Base-by-base conservation (phyloP, 495 filamentous ascomycete species). In the Hypoxylon subgilvum region DNA sequence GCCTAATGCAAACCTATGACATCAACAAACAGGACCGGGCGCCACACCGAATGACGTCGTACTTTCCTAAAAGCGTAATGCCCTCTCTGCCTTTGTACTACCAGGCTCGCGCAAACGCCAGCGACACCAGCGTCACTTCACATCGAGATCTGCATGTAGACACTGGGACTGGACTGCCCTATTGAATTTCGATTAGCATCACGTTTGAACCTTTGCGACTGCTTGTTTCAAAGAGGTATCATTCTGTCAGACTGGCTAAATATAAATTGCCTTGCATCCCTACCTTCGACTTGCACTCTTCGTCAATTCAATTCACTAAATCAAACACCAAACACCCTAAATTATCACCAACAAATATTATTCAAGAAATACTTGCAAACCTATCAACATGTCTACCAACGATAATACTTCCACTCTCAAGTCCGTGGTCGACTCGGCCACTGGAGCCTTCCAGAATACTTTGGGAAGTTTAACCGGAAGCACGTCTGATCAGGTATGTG, bases 351-450 rank as follows among this genome's bases (percentile, higher is more conserved):
- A 5, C 34, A 17, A 38, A 4, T 38, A 17, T 8, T 38, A 17
- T 38, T n/a, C 4, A 10, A 34, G n/a, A 34, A 12, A 4, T 38
- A 16, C 13, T 38, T 17, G 13, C 14, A 38, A 45, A 25, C 6
- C 1, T 45, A 14, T 43, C 63, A 75, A 52, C 39, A 90, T 90
- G 87, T 84, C 87, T 65, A 39, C 39, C 71, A 78, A 82, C 76
- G 79, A 82, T 63, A 82, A 86, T 71, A 82, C 87, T 39, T 95
- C 90, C 48, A 93, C 90, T 57, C 77, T 90, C 69, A 82, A 92
- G 80, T 88, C 89, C 44, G 88, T 88, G 79, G 71, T 92, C 54
- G 91, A 96, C 81, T 81, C 79, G n/a, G 88, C 88, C 65, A 80
- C 82, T 36, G 90, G 88, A 50, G 70, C 84, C 32, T 85, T 84